phyloP scores from a whole-genome alignment of 441 rosid species.

The Flueggea neowawraea region DNA sequence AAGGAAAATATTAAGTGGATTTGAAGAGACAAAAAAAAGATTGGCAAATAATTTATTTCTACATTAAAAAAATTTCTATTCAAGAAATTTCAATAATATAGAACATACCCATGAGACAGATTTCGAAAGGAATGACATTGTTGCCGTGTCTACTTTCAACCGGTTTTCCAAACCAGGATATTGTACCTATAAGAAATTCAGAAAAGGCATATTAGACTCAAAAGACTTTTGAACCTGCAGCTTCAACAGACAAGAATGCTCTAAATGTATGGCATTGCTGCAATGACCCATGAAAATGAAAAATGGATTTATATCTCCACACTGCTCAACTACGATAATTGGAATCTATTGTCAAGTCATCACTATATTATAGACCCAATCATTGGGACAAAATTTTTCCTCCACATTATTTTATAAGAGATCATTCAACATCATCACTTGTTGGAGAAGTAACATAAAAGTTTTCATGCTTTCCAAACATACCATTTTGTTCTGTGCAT shows the following conservation, averaged over 20 bases:
- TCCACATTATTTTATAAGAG: too few relatives aligned
- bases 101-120: slow-evolving; percentile 56
- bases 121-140: slow-evolving; percentile 74
- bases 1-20: too few relatives aligned
- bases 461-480: not conserved
- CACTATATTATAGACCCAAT: too few relatives aligned
- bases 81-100: not conserved
- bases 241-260: not conserved
- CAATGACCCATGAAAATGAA: too few relatives aligned
- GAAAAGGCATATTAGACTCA: not conserved
- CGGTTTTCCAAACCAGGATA: slow-evolving; percentile 77
- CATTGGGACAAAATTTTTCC: too few relatives aligned
- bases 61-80: too few relatives aligned
- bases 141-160: slow-evolving; percentile 69
- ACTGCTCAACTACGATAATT: too few relatives aligned
- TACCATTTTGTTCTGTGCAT: not conserved
- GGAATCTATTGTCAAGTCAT: too few relatives aligned
- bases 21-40: not conserved
- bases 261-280: not conserved
- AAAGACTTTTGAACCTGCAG: not conserved
- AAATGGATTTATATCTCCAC: too few relatives aligned
- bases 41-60: too few relatives aligned
- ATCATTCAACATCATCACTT: not conserved
- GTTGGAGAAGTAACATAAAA: not conserved
- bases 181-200: slow-evolving; percentile 51